These are phyloP conservation scores for Pichia insulana DNA, from an alignment of 805 yeast genomes.

Conservation along the genomic window DNA sequence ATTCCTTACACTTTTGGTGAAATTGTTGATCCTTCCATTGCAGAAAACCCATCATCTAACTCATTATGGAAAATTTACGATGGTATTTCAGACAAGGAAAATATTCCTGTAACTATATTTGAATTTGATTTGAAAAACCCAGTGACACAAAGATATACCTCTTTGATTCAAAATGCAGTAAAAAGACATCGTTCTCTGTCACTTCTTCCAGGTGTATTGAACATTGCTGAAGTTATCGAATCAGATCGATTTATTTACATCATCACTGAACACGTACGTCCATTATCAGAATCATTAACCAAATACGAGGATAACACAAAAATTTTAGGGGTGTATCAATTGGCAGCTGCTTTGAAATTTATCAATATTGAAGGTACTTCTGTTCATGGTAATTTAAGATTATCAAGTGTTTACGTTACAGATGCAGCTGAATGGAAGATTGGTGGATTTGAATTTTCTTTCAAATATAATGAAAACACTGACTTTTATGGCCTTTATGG, in stretches of 20 bases:
- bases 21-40: slow-evolving; percentile 22
- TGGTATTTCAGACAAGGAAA: slow-evolving; percentile 48
- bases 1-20: slow-evolving; percentile 53
- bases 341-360: slow-evolving; percentile 46
- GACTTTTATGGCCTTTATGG: slow-evolving; percentile 26
- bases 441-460: slow-evolving; percentile 69
- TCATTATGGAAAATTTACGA: slow-evolving; percentile 57
- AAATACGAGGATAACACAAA: slow-evolving; percentile 28
- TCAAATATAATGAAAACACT: slow-evolving; percentile 35
- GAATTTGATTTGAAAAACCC: slow-evolving; percentile 45
- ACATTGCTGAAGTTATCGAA: slow-evolving; percentile 55
- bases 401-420: slow-evolving; percentile 54
- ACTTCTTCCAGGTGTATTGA: slow-evolving; percentile 58
- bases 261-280: slow-evolving; percentile 59
- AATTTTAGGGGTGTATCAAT: slow-evolving; percentile 46
- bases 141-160: slow-evolving; percentile 21
- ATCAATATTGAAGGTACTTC: slow-evolving; percentile 50
- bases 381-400: slow-evolving; percentile 51
- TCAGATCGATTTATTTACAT: slow-evolving; percentile 48
- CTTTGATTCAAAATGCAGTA: slow-evolving; percentile 37
- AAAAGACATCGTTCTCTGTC: slow-evolving; percentile 46
- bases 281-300: slow-evolving; percentile 33
- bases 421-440: slow-evolving; percentile 74
- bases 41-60: slow-evolving; percentile 19
- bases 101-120: slow-evolving; percentile 52